Evolutionary conservation across 2,329 filamentous ascomycete species (phyloP), one percentile per base, ranked within the genome.

Genomic region (Calonectria hongkongensis): DNA sequence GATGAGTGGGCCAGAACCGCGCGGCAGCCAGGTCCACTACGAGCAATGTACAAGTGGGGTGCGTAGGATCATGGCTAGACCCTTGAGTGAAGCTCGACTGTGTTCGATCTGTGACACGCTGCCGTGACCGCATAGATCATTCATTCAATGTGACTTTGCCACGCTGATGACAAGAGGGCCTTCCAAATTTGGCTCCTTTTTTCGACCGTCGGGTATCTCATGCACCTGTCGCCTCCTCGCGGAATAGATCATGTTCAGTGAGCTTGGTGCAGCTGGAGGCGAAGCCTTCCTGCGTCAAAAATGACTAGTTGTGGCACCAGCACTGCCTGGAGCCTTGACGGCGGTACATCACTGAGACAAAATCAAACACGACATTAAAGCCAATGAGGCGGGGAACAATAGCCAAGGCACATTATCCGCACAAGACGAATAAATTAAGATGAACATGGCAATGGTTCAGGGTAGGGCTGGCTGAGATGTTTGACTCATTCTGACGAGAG

Each of bases 401-500:
- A 43, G 56, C 12, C 30, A 27, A 15, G 48, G 60, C 41, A 50
- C 30, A 18, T 62, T 5, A 30, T 25, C 56, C 33, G 50, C 51
- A 54, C 47, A 27, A 41, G 63, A 36, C 66, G 30, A 67, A 56
- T 65, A 39, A 63, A 58, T 48, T 43, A 48, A 50, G 30, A 58
- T 50, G 43, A 68, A 72, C 58, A n/a, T 10, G 28, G 25, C 3
- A 62, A 47, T 50, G 33, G 70, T 72, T 51, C 60, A 72, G 70
- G 70, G 70, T 70, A 72, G 51, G 66, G 60, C 47, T 48, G 54
- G 66, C 54, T 66, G 66, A 60, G 36, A 50, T 25, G 27, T 50
- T 72, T 72, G 70, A 72, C 70, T 72, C 66, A 70, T 70, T 27
- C 60, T 70, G 60, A 70, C 51, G 16, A 51, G 21, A 47, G 48